phyloP scores from a whole-genome alignment of 164 flowering plant species.

The Aristolochia contorta region DNA sequence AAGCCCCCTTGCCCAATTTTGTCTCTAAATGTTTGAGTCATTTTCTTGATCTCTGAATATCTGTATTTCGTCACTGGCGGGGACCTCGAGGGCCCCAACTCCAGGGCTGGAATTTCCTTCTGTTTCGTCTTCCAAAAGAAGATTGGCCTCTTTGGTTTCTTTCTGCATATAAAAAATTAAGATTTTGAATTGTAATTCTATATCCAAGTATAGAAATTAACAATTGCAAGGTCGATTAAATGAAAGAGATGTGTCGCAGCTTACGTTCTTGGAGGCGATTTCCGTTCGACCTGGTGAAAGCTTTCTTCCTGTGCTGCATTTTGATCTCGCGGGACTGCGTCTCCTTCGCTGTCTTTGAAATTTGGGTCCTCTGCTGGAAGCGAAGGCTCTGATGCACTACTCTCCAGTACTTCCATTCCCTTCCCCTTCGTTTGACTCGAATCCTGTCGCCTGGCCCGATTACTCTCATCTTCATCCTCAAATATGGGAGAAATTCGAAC shows the following conservation, averaged over 20 bases:
- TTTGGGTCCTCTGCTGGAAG: background rate
- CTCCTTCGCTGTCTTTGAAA: background rate
- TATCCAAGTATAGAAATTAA: too few species aligned
- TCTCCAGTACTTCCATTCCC: background rate
- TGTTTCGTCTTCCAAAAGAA: background rate
- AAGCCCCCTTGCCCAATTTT: constrained; percentile 9
- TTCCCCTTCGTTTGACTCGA: background rate
- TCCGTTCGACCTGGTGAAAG: too few species aligned
- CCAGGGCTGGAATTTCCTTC: background rate
- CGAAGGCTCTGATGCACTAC: background rate
- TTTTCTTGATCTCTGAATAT: constrained; percentile 3
- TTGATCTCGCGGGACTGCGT: too few species aligned
- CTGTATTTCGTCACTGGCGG: background rate
- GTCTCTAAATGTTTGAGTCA: constrained; percentile 5
- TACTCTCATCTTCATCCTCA: background rate
- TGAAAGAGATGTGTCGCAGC: too few species aligned
- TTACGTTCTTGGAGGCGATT: too few species aligned
- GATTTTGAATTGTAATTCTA: too few species aligned
- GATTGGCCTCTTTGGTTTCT: background rate
- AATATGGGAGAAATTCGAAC: background rate
- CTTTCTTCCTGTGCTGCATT: background rate
- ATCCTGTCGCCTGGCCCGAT: background rate
- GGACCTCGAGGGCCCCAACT: background rate
- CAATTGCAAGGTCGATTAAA: too few species aligned
- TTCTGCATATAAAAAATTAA: background rate